phyloP scores from a whole-genome alignment of 225 moss, liverwort and hornwort genomes.

The Physcomitrium patens region DNA sequence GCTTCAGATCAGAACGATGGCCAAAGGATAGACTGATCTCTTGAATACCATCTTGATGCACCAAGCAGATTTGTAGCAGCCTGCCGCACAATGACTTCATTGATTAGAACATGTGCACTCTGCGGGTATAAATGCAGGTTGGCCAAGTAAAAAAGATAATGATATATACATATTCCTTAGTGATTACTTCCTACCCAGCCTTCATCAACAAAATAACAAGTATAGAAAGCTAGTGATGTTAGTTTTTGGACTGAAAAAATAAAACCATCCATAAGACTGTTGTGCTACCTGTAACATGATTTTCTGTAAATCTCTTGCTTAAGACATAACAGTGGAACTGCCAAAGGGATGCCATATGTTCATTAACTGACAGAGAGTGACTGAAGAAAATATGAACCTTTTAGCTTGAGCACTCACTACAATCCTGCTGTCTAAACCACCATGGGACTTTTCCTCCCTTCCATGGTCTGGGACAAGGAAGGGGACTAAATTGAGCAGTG shows the following conservation, averaged over 20 bases:
- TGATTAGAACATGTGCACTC: constrained; percentile 32
- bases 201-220: background rate
- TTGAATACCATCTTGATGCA: constrained; percentile 68
- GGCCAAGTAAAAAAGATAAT: background rate
- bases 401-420: constrained; percentile 73
- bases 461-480: constrained; percentile 46
- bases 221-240: constrained; percentile 5
- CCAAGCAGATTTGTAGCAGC: constrained; percentile 66
- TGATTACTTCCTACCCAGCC: background rate
- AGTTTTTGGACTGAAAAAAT: background rate
- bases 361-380: constrained; percentile 19
- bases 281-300: constrained; percentile 11
- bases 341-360: background rate
- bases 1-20: constrained; percentile 37
- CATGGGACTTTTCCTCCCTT: constrained; percentile 48
- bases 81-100: constrained; percentile 48
- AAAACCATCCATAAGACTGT: constrained; percentile 12
- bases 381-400: constrained; percentile 56
- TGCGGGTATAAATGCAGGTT: background rate
- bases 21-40: constrained; percentile 66
- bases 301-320: background rate
- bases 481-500: constrained; percentile 61
- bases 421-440: constrained; percentile 51
- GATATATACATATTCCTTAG: constrained; percentile 3
- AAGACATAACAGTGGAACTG: constrained; percentile 7